Evolutionary conservation across 495 filamentous ascomycete species (phyloP), one percentile per base, ranked within the genome.

Genomic region (Neurospora sp.): DNA sequence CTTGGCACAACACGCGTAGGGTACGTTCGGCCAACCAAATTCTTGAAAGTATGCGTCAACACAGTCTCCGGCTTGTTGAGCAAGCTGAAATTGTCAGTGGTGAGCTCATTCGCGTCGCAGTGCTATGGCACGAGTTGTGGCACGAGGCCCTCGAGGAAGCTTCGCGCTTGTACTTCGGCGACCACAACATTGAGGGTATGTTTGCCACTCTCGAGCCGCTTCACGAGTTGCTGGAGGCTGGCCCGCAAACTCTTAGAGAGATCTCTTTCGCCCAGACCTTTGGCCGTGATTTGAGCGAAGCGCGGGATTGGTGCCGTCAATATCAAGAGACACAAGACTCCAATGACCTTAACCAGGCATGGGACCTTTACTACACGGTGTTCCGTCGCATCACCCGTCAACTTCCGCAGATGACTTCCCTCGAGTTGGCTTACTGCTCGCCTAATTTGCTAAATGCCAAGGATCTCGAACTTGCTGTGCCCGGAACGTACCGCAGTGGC

Each of bases 101-200:
- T 71, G 96, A 99, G 81, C 87, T 99, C 38, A 98, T 99, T 78
- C 90, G 96, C 70, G 94, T 98, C 72, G 96, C 96, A 0, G 96
- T 99, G 2, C 78, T 98, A 31, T 99, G 96, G 96, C 96, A 99
- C 80, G 96, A 99, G 77, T 90, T 94, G 62, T 99, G 96, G 96
- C 96, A 99, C 76, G 96, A 99, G 81, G 96, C 92, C n/a, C 87
- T 99, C 15, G 96, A 99, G 81, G 96, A 99, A 82, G 96, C 96
- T 4, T 97, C 94, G 7, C 89, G 96, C 69, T 83, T 96, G 66
- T 92, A 91, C 75, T 99, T 99, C 77, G 96, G 94, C 54, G 96
- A 98, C 78, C 90, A 93, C 73, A 96, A 99, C 79, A 93, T 97
- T 71, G 93, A 97, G 71, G 97, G 94, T 79, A 98, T 98, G 95